Conservation (phyloP, 768 basidiomycete genomes). For the Pholiota conissans region DNA sequence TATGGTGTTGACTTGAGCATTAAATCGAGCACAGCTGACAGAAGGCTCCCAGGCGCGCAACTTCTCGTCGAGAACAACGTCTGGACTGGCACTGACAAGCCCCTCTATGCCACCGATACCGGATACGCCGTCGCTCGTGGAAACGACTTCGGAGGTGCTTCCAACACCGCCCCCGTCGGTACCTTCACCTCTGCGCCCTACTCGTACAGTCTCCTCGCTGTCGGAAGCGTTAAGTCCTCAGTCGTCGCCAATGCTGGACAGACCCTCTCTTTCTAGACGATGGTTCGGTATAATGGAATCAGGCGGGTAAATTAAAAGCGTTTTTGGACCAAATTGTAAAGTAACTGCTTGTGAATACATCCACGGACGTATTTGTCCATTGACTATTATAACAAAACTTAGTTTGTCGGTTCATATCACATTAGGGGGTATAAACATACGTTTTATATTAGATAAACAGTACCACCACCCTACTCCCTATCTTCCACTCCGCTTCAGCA, state of each 20-base stretch:
- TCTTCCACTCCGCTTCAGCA: constrained; percentile 68
- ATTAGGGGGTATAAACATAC: too few species aligned
- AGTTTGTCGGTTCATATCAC: too few species aligned
- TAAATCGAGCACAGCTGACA: neutral
- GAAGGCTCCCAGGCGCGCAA: constrained; percentile 33
- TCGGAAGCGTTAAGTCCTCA: constrained; percentile 20
- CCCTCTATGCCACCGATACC: constrained; percentile 39
- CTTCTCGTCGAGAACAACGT: constrained; percentile 50
- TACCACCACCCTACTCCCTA: constrained; percentile 51
- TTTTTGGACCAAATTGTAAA: too few species aligned
- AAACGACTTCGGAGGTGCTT: constrained; percentile 27
- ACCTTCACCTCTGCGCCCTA: constrained; percentile 30
- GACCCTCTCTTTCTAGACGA: constrained; percentile 24
- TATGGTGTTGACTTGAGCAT: constrained; percentile 12
- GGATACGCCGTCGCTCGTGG: constrained; percentile 40
- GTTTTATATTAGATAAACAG: constrained; percentile 41
- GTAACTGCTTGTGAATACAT: too few species aligned
- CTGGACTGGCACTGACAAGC: constrained; percentile 39
- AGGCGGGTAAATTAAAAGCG: too few species aligned
- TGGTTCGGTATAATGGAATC: neutral
- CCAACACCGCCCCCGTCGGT: constrained; percentile 30
- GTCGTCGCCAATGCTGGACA: constrained; percentile 28
- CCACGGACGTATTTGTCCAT: too few species aligned
- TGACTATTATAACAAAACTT: too few species aligned
- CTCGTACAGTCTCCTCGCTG: constrained; percentile 23